Evolutionary conservation across 306 rosid genomes (phyloP).

Genomic region (Herpetospermum pedunculosum): DNA sequence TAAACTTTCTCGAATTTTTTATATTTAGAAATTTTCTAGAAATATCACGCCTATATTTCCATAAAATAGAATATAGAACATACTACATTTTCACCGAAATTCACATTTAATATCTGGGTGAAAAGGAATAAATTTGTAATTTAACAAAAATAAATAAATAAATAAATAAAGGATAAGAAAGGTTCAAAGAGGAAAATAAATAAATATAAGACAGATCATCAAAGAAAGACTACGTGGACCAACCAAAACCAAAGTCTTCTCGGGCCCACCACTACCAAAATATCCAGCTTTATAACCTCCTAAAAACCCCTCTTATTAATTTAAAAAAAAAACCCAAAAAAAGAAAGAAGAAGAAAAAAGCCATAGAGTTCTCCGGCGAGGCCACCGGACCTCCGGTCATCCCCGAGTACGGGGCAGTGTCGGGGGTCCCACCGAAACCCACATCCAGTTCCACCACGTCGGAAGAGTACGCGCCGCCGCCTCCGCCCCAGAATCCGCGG

Average conservation of each 20-base stretch:
- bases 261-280: neutral
- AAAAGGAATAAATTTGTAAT: too few species aligned
- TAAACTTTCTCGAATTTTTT: too few species aligned
- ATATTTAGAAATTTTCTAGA: too few species aligned
- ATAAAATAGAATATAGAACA: too few species aligned
- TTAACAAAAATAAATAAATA: neutral
- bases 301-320: neutral
- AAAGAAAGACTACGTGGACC: slow-evolving; percentile 1
- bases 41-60: too few species aligned
- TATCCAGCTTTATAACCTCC: neutral
- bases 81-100: too few species aligned
- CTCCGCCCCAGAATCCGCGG: neutral
- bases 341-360: neutral
- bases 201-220: neutral
- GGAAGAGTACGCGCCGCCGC: slow-evolving; percentile 19
- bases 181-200: too few species aligned
- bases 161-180: neutral
- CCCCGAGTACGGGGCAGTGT: slow-evolving; percentile 3
- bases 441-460: slow-evolving; percentile 28
- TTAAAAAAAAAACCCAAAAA: neutral
- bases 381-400: neutral
- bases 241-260: neutral
- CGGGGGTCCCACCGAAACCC: neutral
- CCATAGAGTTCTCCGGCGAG: slow-evolving; percentile 4
- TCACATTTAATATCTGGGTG: too few species aligned